Evolutionary conservation across 805 yeast species (phyloP).

Genomic region (Teunomyces lycoperdinae): DNA sequence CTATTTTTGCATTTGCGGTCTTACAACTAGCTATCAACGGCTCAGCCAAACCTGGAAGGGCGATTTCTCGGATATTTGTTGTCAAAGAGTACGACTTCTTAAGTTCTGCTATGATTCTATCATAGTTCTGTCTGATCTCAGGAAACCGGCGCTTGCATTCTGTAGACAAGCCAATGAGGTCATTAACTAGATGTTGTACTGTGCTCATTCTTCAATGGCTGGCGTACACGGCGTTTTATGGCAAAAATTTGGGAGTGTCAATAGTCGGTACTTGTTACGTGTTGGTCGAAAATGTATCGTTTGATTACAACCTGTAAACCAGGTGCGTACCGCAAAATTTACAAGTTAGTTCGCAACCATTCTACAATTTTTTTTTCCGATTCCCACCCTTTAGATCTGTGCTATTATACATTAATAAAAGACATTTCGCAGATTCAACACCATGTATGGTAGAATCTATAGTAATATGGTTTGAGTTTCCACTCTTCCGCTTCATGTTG

Average conservation of each 20-base stretch:
- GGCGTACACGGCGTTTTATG: neutral
- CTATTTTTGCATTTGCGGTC: constrained; percentile 70
- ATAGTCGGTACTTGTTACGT: neutral
- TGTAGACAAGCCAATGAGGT: constrained; percentile 55
- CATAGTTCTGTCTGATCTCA: constrained; percentile 57
- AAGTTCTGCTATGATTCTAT: constrained; percentile 18
- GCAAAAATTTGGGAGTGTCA: neutral
- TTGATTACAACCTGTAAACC: constrained; percentile 1
- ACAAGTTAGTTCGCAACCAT: constrained; percentile 4
- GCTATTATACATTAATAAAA: neutral
- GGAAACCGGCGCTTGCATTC: constrained; percentile 71
- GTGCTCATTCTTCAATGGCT: constrained; percentile 20
- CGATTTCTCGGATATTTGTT: constrained; percentile 23
- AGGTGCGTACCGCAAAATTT: neutral
- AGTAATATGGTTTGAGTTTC: constrained; percentile 28
- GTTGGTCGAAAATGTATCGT: neutral
- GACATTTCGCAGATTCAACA: constrained; percentile 18
- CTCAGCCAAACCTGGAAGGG: constrained; percentile 23
- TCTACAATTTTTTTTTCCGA: neutral
- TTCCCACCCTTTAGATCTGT: too few species aligned
- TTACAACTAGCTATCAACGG: constrained; percentile 76
- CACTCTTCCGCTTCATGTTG: constrained; percentile 28
- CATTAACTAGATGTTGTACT: constrained; percentile 50
- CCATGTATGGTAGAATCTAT: constrained; percentile 32
- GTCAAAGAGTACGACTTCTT: constrained; percentile 15